Base-by-base conservation (phyloP, 163 green algal species). In the Chloroidium sp. region DNA sequence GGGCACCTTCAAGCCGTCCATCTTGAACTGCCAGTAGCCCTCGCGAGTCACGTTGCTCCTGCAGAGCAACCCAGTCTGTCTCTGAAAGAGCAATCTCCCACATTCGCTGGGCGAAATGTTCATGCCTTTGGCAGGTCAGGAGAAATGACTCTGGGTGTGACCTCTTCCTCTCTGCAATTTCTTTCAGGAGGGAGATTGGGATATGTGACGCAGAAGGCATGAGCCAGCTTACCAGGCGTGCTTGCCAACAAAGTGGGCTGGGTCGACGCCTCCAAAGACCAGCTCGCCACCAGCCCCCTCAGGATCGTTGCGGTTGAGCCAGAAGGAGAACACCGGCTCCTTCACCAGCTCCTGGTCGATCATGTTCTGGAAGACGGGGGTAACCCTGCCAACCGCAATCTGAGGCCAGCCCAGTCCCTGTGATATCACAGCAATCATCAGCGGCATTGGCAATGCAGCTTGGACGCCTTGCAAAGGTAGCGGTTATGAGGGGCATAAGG, bases 241-340 rank as follows among this genome's bases (percentile, higher is more conserved):
- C 80, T 98, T 88, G 57, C 96, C 97, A 8, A 83, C 90, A 87
- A 90, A 97, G 89, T 98, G 96, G 12, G 85, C 77, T 2, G 87
- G 81, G 90, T 99, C 92, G 10, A 97, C 83, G n/a, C 96, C 97
- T 1, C 97, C 97, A 69, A 99, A 88, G 69, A 98, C 89, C 58
- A 99, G 84, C 91, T 99, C 94, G 0, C 97, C 96, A 8, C 96
- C 96, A 12, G 89, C 74, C 10, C 90, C 90, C 14, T 89, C 80
- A 0, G 88, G 86, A 81, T 94, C 82, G 75, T 90, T 85, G 77
- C 94, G 89, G 87, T 98, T 98, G 13, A 99, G 86, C 95, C 95
- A 99, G 89, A 99, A 99, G 59, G 90, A 96, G 88, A 99, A 99
- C 1, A 99, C 86, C 0, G 94, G 92, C 84, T 95, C 90, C 1